Conservation (phyloP, 495 filamentous ascomycete species). For the Xylaria nigripes region DNA sequence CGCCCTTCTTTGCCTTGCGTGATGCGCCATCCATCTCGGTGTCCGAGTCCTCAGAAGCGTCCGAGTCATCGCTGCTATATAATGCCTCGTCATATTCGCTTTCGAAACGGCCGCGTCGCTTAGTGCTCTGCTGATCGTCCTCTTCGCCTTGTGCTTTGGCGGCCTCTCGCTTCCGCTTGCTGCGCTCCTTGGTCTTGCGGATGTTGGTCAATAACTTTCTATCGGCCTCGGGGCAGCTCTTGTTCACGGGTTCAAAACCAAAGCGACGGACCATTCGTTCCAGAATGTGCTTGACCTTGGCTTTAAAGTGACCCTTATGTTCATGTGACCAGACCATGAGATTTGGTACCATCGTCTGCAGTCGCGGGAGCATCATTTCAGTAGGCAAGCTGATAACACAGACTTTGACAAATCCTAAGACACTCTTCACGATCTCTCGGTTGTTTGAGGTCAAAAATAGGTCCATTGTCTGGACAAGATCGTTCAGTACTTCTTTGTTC, state of each 20-base stretch:
- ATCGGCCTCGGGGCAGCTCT: constrained; percentile 71
- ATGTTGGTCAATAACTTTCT: constrained; percentile 88
- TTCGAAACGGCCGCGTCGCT: constrained; percentile 57
- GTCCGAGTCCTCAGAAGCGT: constrained; percentile 54
- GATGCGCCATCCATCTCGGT: constrained; percentile 47
- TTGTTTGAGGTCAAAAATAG: constrained; percentile 92
- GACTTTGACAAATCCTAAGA: constrained; percentile 94
- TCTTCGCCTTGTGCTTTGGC: constrained; percentile 44
- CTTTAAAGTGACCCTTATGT: constrained; percentile 89
- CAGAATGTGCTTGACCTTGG: constrained; percentile 94
- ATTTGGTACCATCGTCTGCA: constrained; percentile 71
- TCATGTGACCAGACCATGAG: constrained; percentile 95
- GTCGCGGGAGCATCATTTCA: constrained; percentile 62
- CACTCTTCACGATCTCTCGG: constrained; percentile 87
- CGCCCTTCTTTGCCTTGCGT: constrained; percentile 46
- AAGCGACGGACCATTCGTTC: constrained; percentile 89
- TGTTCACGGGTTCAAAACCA: constrained; percentile 69
- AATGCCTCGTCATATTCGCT: constrained; percentile 93
- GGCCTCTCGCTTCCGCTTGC: constrained; percentile 75
- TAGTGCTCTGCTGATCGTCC: constrained; percentile 37
- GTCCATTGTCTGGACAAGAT: constrained; percentile 86
- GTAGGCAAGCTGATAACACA: constrained; percentile 77
- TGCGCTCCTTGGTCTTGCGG: constrained; percentile 80
- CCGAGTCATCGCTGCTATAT: constrained; percentile 69
- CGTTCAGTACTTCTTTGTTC: constrained; percentile 46